Evolutionary conservation across 257 asterid species (phyloP), one percentile per base, ranked within the genome.

Genomic region (Forsythia suspensa): DNA sequence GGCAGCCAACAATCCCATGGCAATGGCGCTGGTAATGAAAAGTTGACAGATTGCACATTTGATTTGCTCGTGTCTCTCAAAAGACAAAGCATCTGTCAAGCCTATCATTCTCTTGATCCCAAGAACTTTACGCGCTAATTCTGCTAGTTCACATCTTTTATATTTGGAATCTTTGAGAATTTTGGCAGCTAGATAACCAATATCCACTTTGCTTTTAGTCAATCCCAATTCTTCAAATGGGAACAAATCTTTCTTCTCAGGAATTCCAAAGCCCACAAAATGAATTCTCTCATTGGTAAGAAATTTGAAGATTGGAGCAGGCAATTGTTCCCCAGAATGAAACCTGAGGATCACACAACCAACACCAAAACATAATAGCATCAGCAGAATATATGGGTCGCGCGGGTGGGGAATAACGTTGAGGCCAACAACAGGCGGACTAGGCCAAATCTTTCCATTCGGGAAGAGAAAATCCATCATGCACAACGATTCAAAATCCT

Each of bases 211-310:
- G 29, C 48, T 63, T 67, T 85, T 84, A 0, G 84, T 55, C 84
- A 93, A 57, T 2, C 97, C 94, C 43, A 95, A 70, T 59, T 89
- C 91, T 38, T 87, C 84, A 63, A 91, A 88, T 0, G 95, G 97
- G 83, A 93, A 95, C 75, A 95, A 16, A 69, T 84, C 88, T 73
- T 71, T 72, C 92, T 91, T 95, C 77, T 91, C 96, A 0, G 94
- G 93, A 12, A 95, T 86, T 12, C 95, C 97, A 36, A 93, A 95
- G 16, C 91, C 96, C 2, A 90, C 97, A 42, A 95, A 91, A 69
- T 80, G 93, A 12, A 95, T 85, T 66, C 98, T 89, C 71, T 85
- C 84, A 79, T 95, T 95, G 0, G 86, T 76, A 4, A 95, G 91
- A 75, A 94, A 95, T 37, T 74, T 86, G 72, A 57, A 85, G 81